Evolutionary conservation across 1,139 yeast genomes (phyloP), one percentile per base, ranked within the genome.

Genomic region (Geotrichum bryndzae): DNA sequence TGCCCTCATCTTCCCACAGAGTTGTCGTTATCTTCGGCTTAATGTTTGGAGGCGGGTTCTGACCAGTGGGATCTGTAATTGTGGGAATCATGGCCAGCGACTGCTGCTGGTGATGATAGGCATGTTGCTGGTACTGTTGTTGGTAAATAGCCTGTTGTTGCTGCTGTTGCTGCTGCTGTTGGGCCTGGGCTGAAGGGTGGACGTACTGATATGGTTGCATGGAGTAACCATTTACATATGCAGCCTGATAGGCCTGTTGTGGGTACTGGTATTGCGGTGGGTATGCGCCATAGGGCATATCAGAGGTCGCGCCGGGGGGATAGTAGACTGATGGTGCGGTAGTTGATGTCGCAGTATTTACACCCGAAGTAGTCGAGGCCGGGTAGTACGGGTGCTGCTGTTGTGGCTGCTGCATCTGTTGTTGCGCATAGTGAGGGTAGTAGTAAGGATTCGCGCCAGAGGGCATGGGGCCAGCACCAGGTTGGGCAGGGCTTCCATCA

Each of bases 1-100:
- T 92, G 68, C 90, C 88, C 72, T 92, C 97, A 73, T 92, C 97
- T 74, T 92, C 97, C 98, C 98, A 92, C 85, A 90, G 84, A 10
- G 97, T 90, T 27, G 97, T 91, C 59, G 96, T 90, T 66, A 92
- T 95, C 68, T 95, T 80, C 31, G 97, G 97, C 67, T 90, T 81
- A 67, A 87, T 76, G 22, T 84, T 85, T 27, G 82, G 82, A 6
- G 86, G 86, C 61, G 83, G 85, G 41, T 79, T 75, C 71, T 83
- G 86, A 15, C 86, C 86, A 3, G 80, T 80, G 6, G 79, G 78
- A 54, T 81, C 82, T 33, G 80, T 76, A 29, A 75, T 67, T 54
- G 65, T 63, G 59, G 63, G 68, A 57, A 62, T 64, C 56, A 63
- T 54, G n/a, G 65, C 57, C 6, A 61, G 59, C 2, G 65, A 53